Evolutionary conservation across 2,329 filamentous ascomycete species (phyloP).

Genomic region (Neofusicoccum parvum): DNA sequence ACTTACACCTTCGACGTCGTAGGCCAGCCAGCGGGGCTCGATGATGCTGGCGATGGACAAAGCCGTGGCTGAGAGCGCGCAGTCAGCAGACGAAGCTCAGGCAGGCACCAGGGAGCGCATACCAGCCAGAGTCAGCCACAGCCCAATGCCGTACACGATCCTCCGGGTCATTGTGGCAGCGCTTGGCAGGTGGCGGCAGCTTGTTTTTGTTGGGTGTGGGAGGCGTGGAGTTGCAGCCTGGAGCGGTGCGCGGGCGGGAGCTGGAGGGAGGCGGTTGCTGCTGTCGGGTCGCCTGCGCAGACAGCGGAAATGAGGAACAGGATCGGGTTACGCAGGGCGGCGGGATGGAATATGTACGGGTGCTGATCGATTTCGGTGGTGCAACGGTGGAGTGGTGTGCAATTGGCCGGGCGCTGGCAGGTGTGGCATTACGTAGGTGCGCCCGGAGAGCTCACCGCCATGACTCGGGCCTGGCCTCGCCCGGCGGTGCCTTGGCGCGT

Average conservation of each 20-base stretch:
- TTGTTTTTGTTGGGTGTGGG: background rate
- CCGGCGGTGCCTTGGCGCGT: background rate
- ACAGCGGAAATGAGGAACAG: background rate
- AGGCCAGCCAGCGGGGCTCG: constrained; percentile 72
- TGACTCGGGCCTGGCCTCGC: background rate
- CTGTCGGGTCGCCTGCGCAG: background rate
- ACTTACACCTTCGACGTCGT: constrained; percentile 27
- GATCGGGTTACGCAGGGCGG: background rate
- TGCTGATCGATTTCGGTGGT: constrained; percentile 7
- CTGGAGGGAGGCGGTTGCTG: background rate
- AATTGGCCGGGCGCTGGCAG: constrained; percentile 1
- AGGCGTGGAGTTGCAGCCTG: background rate
- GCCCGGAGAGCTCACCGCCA: constrained; percentile 5
- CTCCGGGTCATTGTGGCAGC: constrained; percentile 47
- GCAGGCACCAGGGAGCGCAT: constrained; percentile 22
- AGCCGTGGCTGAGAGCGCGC: constrained; percentile 58
- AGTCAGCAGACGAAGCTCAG: background rate
- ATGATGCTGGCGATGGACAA: constrained; percentile 72
- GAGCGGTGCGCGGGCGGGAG: background rate
- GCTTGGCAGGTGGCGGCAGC: background rate
- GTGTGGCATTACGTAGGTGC: constrained; percentile 5
- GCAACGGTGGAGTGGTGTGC: constrained; percentile 3
- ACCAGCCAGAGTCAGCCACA: constrained; percentile 51
- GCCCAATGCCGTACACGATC: constrained; percentile 51
- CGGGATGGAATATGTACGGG: constrained; percentile 5